Base-by-base conservation (phyloP, 257 asterid species). In the Lavandula angustifolia region DNA sequence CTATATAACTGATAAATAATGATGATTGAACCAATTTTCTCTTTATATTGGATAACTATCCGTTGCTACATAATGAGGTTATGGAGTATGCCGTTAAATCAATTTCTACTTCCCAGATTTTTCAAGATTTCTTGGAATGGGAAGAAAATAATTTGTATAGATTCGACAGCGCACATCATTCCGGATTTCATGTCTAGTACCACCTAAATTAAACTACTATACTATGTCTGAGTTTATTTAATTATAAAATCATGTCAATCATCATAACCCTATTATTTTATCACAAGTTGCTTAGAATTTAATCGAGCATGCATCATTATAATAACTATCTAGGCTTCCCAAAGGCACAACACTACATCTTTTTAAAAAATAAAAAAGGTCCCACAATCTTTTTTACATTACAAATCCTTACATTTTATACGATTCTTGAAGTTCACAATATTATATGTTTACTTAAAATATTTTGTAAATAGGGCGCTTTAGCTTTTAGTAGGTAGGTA, bases 321-420 rank as follows among this genome's bases (percentile, higher is more conserved):
- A 71, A 65, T 76, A 67, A 47, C 78, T 51, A 66, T 59, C 40
- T 67, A 74, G 83, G 82, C 76, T 76, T 68, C 88, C 82, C 71
- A 78, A 76, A 75, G 74, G 46, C 70, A 46, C 31, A 46, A 66
- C 74, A 61, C 58, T 4, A 40, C 16, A 66, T 1, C 50, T 10
- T 70, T 44, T 53, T 16, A 32, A 44, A 37, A 41, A 43, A 5
- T 16, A 22, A 43, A 9, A 9, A 5, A 53, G 12, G 11, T 44
- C 40, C 4, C 44, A 22, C 27, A 22, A 22, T 22, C 27, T 22
- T 2, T 22, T 22, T 22, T 22, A 22, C 27, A 22, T 22, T 22
- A 22, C 27, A 22, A 22, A 22, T 22, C 2, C 27, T 22, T 22
- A 22, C 27, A 22, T 22, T 22, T 22, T 22, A 22, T 22, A 22